Conservation (phyloP, 164 flowering plant genomes). For the Vitis cinerea region DNA sequence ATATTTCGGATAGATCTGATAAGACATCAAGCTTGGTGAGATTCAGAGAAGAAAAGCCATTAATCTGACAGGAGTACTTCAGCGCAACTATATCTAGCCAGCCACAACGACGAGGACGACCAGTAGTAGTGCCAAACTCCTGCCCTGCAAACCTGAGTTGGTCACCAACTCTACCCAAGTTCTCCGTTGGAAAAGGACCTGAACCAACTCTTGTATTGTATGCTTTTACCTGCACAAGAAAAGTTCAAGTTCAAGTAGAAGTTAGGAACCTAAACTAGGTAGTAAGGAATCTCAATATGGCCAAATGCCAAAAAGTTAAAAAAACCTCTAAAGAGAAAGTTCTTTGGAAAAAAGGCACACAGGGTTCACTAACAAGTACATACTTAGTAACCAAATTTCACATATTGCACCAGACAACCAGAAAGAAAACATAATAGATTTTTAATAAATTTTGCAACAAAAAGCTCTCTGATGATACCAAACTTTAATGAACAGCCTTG, state of each 20-base stretch:
- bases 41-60: conserved; percentile 91
- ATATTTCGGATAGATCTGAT: conserved; percentile 75
- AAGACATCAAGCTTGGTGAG: conserved; percentile 94
- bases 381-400: too few relatives aligned
- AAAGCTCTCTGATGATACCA: too few relatives aligned
- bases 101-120: conserved; percentile 98
- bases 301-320: too few relatives aligned
- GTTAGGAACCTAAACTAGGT: conserved; percentile 1
- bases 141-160: conserved; percentile 81
- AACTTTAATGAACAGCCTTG: too few relatives aligned
- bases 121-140: conserved; percentile 97
- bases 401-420: too few relatives aligned
- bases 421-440: too few relatives aligned
- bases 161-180: conserved; percentile 77
- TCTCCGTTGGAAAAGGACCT: conserved; percentile 96
- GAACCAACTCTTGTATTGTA: conserved; percentile 96
- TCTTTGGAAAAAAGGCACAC: too few relatives aligned
- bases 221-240: conserved; percentile 80
- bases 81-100: conserved; percentile 95
- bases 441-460: too few relatives aligned
- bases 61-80: conserved; percentile 74
- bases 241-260: not conserved
- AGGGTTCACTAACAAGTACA: too few relatives aligned
- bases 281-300: too few relatives aligned
- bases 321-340: too few relatives aligned